Conservation (phyloP, 192 early-diverging fungal species). For the Podila epigama region DNA sequence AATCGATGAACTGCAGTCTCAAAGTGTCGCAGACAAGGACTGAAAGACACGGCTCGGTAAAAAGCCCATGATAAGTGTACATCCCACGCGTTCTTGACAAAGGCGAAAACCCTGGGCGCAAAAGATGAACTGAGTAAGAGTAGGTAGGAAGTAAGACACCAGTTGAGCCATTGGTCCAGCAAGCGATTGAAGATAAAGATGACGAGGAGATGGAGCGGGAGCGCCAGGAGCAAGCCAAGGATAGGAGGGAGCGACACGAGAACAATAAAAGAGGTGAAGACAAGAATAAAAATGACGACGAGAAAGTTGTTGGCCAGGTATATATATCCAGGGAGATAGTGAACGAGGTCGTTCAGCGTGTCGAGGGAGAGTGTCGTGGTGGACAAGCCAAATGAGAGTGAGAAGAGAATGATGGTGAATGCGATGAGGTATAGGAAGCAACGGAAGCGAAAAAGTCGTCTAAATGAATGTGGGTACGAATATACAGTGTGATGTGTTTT, state of each 20-base stretch:
- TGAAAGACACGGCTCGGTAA: no score
- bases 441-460: conserved; percentile 2
- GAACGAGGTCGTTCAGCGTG: conserved; percentile 36
- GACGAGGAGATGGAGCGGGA: conserved; percentile 45
- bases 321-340: conserved; percentile 33
- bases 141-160: conserved; percentile 29
- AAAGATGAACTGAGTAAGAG: no score
- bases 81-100: neutral
- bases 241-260: conserved; percentile 15
- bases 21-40: no score
- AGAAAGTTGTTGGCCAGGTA: conserved; percentile 45
- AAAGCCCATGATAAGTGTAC: no score
- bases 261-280: conserved; percentile 26
- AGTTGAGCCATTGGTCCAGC: conserved; percentile 27
- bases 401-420: conserved; percentile 1
- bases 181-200: conserved; percentile 44
- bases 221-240: conserved; percentile 18
- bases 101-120: conserved; percentile 4
- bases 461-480: neutral
- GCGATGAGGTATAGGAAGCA: conserved; percentile 1
- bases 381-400: conserved; percentile 30
- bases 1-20: no score
- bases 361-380: conserved; percentile 32
- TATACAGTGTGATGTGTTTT: neutral
- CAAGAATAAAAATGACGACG: conserved; percentile 36